Conservation (phyloP, 148 eudicot species). For the Persicaria maculosa region DNA sequence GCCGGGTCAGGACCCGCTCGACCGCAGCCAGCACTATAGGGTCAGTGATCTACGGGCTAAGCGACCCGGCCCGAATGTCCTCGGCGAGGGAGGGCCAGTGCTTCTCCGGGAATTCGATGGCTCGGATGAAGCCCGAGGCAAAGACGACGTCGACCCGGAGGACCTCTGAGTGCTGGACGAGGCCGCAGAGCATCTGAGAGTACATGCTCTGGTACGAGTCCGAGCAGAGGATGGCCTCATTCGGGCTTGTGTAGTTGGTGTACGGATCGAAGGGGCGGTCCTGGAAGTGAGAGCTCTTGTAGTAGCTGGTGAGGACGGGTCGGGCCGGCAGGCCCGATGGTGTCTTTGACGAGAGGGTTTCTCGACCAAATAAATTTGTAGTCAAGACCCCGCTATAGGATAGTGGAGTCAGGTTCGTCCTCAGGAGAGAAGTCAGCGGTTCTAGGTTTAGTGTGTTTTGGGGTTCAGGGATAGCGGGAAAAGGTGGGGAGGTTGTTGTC, state of each 20-base stretch:
- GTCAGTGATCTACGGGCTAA: slow-evolving; percentile 46
- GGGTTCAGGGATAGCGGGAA: too few species aligned
- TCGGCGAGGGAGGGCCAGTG: slow-evolving; percentile 42
- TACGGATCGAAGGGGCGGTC: slow-evolving; percentile 59
- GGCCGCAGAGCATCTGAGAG: slow-evolving; percentile 70
- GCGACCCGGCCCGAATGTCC: slow-evolving; percentile 46
- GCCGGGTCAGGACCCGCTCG: slow-evolving; percentile 27
- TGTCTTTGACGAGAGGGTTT: too few species aligned
- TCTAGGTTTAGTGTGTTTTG: too few species aligned
- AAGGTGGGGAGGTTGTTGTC: too few species aligned
- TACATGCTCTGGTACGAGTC: slow-evolving; percentile 85
- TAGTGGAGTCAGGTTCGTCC: too few species aligned
- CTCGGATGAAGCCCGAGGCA: slow-evolving; percentile 83
- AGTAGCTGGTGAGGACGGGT: slow-evolving; percentile 68
- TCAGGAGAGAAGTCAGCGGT: too few species aligned
- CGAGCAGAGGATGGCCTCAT: slow-evolving; percentile 61
- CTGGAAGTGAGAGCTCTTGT: slow-evolving; percentile 55
- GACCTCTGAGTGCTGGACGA: slow-evolving; percentile 51
- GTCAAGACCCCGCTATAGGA: too few species aligned
- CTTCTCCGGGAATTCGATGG: slow-evolving; percentile 55
- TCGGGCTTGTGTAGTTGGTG: slow-evolving; percentile 77
- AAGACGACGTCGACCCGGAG: slow-evolving; percentile 80
- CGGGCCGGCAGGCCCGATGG: slow-evolving; percentile 68
- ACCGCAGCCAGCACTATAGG: slow-evolving; percentile 42
- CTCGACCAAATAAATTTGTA: too few species aligned